These are phyloP conservation scores for Chaetoceros muelleri DNA, from an alignment of 108 stramenopile genomes.

Conservation along the genomic window DNA sequence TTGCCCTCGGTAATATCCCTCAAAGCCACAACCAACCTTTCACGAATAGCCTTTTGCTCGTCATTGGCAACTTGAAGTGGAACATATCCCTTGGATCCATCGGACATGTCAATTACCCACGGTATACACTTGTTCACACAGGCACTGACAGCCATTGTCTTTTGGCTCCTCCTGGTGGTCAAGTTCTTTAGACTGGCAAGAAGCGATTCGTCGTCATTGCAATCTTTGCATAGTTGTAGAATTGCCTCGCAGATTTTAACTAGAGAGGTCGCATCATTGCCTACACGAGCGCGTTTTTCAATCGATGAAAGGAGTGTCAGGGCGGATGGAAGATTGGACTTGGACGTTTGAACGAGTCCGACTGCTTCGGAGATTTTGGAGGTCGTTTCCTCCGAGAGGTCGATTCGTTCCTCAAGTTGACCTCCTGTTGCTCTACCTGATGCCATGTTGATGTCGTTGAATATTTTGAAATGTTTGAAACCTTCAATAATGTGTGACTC, in stretches of 20 bases:
- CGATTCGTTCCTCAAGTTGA: slow-evolving; percentile 77
- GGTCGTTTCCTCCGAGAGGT: slow-evolving; percentile 63
- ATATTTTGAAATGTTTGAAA: too few species aligned
- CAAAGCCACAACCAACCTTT: slow-evolving; percentile 74
- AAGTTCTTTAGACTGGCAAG: slow-evolving; percentile 51
- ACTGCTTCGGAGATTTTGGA: slow-evolving; percentile 66
- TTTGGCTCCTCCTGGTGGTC: slow-evolving; percentile 68
- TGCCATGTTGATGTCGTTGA: too few species aligned
- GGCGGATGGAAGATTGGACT: slow-evolving; percentile 40
- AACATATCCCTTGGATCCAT: too few species aligned
- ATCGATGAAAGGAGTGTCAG: slow-evolving; percentile 60
- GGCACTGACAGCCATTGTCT: slow-evolving; percentile 55
- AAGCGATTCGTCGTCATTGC: slow-evolving; percentile 40
- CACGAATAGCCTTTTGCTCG: slow-evolving; percentile 13
- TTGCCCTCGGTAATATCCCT: slow-evolving; percentile 95
- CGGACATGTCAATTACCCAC: slow-evolving; percentile 45
- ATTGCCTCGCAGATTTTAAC: slow-evolving; percentile 57
- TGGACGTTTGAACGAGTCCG: slow-evolving; percentile 25
- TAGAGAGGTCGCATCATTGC: slow-evolving; percentile 72
- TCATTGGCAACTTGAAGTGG: background rate
- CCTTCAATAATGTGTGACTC: too few species aligned
- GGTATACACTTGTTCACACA: slow-evolving; percentile 55
- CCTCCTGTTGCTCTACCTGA: slow-evolving; percentile 71
- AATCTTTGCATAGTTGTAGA: slow-evolving; percentile 47
- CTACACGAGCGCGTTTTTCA: slow-evolving; percentile 78